Percentiles rank a stretch among this genome's conserved stretches.
phyloP scores from a whole-genome alignment of 2,329 filamentous ascomycete species.

The Capronia coronata region DNA sequence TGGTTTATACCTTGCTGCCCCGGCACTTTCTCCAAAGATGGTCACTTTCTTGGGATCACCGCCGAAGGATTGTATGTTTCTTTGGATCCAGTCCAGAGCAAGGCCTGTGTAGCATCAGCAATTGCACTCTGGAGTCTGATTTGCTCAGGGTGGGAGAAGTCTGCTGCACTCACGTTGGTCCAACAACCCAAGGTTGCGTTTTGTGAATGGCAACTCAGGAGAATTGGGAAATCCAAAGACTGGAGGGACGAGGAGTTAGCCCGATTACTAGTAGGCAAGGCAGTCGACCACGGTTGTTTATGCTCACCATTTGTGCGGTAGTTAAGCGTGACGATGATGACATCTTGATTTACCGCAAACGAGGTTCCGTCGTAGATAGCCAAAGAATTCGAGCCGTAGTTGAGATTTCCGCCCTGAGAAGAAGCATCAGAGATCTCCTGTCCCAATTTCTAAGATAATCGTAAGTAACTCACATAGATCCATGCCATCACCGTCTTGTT shows the following conservation, averaged over 20 bases:
- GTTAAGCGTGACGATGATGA: slow-evolving; percentile 35
- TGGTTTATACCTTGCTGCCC: slow-evolving; percentile 24
- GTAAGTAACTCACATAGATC: slow-evolving; percentile 30
- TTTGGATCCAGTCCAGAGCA: slow-evolving; percentile 35
- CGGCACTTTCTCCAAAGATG: slow-evolving; percentile 33
- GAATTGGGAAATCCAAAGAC: slow-evolving; percentile 40
- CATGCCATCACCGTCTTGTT: slow-evolving; percentile 38
- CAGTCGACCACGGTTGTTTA: background rate
- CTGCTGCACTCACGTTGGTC: slow-evolving; percentile 2
- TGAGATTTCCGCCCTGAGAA: slow-evolving; percentile 33
- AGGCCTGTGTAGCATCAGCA: slow-evolving; percentile 22
- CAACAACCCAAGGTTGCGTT: slow-evolving; percentile 34
- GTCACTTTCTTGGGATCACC: slow-evolving; percentile 35
- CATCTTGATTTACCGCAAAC: slow-evolving; percentile 35
- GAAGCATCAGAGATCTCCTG: background rate
- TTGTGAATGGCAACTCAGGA: slow-evolving; percentile 32
- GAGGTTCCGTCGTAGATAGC: slow-evolving; percentile 34
- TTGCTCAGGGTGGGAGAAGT: background rate
- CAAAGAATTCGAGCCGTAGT: slow-evolving; percentile 31
- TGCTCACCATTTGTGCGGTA: slow-evolving; percentile 32
- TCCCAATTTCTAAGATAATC: background rate
- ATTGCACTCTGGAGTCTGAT: background rate
- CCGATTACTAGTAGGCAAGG: background rate
- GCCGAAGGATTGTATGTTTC: slow-evolving; percentile 33
- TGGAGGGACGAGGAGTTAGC: background rate